Conservation (phyloP, 2,329 filamentous ascomycete species). For the Neofusicoccum umdonicola region DNA sequence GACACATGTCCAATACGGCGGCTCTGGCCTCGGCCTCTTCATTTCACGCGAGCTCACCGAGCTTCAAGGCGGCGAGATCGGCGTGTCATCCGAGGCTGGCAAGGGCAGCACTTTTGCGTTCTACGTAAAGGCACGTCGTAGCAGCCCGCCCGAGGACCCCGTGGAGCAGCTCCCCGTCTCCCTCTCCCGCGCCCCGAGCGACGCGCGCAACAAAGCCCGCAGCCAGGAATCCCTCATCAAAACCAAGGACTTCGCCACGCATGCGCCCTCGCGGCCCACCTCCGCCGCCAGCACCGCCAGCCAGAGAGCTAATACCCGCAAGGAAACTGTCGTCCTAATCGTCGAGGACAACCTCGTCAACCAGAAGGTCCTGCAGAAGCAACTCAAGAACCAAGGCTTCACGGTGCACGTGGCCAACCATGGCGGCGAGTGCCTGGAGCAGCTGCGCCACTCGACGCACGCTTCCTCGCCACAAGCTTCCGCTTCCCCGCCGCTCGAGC, state of each 20-base stretch:
- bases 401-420: constrained; percentile 49
- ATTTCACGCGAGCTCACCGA: constrained; percentile 78
- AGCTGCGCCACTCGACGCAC: constrained; percentile 39
- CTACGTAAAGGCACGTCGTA: constrained; percentile 68
- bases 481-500: neutral
- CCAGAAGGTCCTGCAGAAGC: constrained; percentile 50
- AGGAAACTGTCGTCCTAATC: constrained; percentile 38
- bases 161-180: constrained; percentile 29
- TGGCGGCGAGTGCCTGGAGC: constrained; percentile 48
- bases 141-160: constrained; percentile 35
- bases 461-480: constrained; percentile 34
- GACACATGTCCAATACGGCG: constrained; percentile 76
- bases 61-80: constrained; percentile 76
- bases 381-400: constrained; percentile 49
- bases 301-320: neutral
- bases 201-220: constrained; percentile 28
- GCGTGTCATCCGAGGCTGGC: constrained; percentile 65
- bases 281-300: constrained; percentile 19
- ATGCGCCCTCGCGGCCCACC: neutral
- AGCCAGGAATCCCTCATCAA: constrained; percentile 24
- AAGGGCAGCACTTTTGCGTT: constrained; percentile 74
- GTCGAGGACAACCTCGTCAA: constrained; percentile 43
- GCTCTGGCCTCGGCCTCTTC: constrained; percentile 74
- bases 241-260: constrained; percentile 35
- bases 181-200: constrained; percentile 29